phyloP scores from a whole-genome alignment of 768 basidiomycete genomes.

The Exsudoporus frostii region DNA sequence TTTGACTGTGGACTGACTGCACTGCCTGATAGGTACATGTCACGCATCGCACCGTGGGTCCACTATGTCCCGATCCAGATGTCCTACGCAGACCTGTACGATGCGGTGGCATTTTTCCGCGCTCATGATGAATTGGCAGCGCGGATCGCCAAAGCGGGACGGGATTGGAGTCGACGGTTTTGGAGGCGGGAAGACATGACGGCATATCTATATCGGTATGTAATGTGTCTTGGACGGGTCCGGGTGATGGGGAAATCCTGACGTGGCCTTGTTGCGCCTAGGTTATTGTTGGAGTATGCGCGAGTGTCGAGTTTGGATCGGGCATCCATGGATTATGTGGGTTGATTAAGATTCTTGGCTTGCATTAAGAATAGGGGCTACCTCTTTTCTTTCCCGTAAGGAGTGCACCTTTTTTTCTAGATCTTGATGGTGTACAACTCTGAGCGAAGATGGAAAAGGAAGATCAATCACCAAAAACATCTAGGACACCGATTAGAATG shows the following conservation, averaged over 20 bases:
- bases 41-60: conserved; percentile 63
- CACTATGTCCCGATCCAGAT: conserved; percentile 72
- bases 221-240: not conserved
- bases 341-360: conserved; percentile 1
- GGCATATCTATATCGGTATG: conserved; percentile 57
- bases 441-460: no score
- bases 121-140: conserved; percentile 58
- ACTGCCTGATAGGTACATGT: conserved; percentile 41
- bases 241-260: not conserved
- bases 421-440: no score
- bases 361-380: no score
- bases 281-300: conserved; percentile 53
- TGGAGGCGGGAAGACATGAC: conserved; percentile 62
- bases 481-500: no score
- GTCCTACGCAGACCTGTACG: conserved; percentile 66
- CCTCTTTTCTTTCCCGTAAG: no score
- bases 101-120: conserved; percentile 70
- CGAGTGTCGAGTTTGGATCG: conserved; percentile 49
- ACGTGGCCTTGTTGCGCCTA: conserved; percentile 13
- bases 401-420: no score
- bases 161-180: conserved; percentile 56
- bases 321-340: conserved; percentile 37
- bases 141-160: no score
- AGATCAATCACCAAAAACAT: no score
- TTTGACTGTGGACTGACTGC: not conserved